Evolutionary conservation across 306 rosid genomes (phyloP), one percentile per base, ranked within the genome.

Genomic region (Fagus crenata): DNA sequence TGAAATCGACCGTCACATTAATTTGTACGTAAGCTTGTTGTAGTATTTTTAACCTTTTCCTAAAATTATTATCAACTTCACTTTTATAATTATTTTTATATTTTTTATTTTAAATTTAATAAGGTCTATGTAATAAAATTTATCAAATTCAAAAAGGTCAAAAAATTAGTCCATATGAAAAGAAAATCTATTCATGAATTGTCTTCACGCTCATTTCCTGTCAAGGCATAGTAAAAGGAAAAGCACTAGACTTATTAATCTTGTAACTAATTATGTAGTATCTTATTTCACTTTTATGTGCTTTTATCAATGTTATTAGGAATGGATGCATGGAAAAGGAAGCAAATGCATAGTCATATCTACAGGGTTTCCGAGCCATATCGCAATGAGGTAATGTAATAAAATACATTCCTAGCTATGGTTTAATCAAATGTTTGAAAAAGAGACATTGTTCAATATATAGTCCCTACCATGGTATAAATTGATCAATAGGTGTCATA

Each of bases 281-380:
- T 46, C 51, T 46, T 46, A 46, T 46, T 46, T 46, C 51, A 46
- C 51, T 46, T 46, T 35, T 35, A 33, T 14, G 68, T 61, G 68
- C 68, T 58, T 79, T 73, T 59, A 61, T 76, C 54, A 42, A 75
- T 65, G 43, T 37, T 2, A 46, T 2, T 31, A 94, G 98, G 98
- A 81, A 90, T 92, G 93, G 96, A 86, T 56, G 73, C 82, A 81
- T 95, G 98, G 97, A 92, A 88, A 85, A 79, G 93, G 74, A 92
- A 82, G 84, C 98, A 92, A 84, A 81, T 90, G 85, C 98, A 95
- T 39, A 89, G 97, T 77, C 98, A 95, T 80, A 78, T 92, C 53
- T 95, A 95, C 84, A 79, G 97, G 69, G 80, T 84, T 71, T 93
- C 97, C 2, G 91, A 90, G 69, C 93, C 90, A 74, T 90, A 88